phyloP scores from a whole-genome alignment of 2,329 filamentous ascomycete species.

The Botrytis porri region DNA sequence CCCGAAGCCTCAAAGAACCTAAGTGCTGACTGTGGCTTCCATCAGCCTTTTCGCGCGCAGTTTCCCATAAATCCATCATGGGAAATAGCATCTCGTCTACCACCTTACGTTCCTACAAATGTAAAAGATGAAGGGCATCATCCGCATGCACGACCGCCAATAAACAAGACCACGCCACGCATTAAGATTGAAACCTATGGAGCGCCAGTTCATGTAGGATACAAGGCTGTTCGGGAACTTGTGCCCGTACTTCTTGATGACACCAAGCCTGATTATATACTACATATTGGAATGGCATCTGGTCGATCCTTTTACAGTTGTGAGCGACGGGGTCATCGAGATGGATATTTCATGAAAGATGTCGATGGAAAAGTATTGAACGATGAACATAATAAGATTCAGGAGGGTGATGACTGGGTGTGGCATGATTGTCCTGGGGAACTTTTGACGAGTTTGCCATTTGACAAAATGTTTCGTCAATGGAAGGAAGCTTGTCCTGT shows the following conservation, averaged over 20 bases:
- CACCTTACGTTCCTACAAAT: conserved; percentile 51
- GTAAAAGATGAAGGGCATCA: not conserved
- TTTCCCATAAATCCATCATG: conserved; percentile 76
- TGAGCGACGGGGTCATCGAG: conserved; percentile 67
- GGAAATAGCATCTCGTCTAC: conserved; percentile 70
- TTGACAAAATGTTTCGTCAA: conserved; percentile 53
- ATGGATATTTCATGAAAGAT: conserved; percentile 68
- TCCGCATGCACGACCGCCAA: conserved; percentile 25
- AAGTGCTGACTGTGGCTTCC: not conserved
- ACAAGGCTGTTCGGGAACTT: conserved; percentile 60
- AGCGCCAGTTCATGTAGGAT: conserved; percentile 67
- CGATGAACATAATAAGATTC: conserved; percentile 44
- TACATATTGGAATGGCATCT: conserved; percentile 79
- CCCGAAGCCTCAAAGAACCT: not conserved
- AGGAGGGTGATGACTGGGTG: conserved; percentile 48
- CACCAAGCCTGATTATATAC: conserved; percentile 55
- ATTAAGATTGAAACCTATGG: conserved; percentile 65
- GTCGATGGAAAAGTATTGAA: conserved; percentile 60
- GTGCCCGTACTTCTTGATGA: conserved; percentile 56
- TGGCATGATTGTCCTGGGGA: conserved; percentile 55
- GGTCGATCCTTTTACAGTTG: conserved; percentile 65
- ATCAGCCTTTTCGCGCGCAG: conserved; percentile 70
- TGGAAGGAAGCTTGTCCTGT: conserved; percentile 55
- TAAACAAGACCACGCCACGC: conserved; percentile 40
- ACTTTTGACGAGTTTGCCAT: conserved; percentile 54